These are phyloP conservation scores for Lichtheimia corymbifera DNA, from an alignment of 371 early-diverging fungal species.

Conservation along the genomic window DNA sequence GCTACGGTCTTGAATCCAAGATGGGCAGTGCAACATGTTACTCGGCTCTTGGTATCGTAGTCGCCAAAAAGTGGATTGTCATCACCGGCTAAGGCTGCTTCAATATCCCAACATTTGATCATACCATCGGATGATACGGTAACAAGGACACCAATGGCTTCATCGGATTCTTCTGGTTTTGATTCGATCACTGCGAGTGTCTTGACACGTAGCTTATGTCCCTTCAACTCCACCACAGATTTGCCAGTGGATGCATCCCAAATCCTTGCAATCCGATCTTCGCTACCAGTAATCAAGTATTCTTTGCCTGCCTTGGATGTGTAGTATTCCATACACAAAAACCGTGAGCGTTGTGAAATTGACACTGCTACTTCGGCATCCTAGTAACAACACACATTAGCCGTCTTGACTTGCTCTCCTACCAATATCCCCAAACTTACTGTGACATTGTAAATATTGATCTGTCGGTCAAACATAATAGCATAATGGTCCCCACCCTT, in stretches of 20 bases:
- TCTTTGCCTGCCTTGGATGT: slow-evolving; percentile 49
- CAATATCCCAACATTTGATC: slow-evolving; percentile 73
- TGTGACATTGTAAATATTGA: slow-evolving; percentile 70
- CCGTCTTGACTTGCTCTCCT: background rate
- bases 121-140: slow-evolving; percentile 76
- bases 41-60: slow-evolving; percentile 69
- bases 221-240: slow-evolving; percentile 55
- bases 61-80: slow-evolving; percentile 47
- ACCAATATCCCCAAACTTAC: slow-evolving; percentile 35
- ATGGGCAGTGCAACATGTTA: slow-evolving; percentile 62
- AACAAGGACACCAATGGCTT: slow-evolving; percentile 46
- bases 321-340: slow-evolving; percentile 53
- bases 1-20: slow-evolving; percentile 19
- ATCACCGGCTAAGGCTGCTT: slow-evolving; percentile 23
- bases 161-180: slow-evolving; percentile 14
- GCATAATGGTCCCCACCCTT: slow-evolving; percentile 74
- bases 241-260: slow-evolving; percentile 59
- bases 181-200: slow-evolving; percentile 44
- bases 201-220: slow-evolving; percentile 61
- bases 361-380: slow-evolving; percentile 52
- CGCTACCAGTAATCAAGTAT: slow-evolving; percentile 68
- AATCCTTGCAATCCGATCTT: slow-evolving; percentile 73
- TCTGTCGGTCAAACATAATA: slow-evolving; percentile 69
- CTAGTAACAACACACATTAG: slow-evolving; percentile 23
- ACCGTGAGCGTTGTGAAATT: slow-evolving; percentile 53